phyloP scores from a whole-genome alignment of 2,329 filamentous ascomycete genomes.

The Alternaria longipes region DNA sequence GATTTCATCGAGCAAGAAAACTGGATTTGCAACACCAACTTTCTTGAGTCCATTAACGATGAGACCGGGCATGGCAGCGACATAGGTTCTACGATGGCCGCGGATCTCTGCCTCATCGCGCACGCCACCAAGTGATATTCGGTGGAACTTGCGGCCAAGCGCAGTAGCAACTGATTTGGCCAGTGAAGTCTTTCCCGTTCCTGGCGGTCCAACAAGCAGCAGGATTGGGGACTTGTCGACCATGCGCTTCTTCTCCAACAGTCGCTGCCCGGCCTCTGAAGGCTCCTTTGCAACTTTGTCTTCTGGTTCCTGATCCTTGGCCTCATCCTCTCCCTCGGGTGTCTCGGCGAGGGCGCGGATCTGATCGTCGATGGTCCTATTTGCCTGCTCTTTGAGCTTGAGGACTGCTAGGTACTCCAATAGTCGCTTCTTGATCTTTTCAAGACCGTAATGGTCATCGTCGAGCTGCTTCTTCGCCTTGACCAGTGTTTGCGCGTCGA shows the following conservation, averaged over 20 bases:
- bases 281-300: conserved; percentile 52
- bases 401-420: conserved; percentile 97
- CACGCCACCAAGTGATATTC: conserved; percentile 94
- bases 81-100: conserved; percentile 93
- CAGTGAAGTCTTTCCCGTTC: conserved; percentile 94
- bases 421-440: conserved; percentile 96
- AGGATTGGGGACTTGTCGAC: conserved; percentile 96
- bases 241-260: conserved; percentile 83
- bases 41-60: conserved; percentile 95
- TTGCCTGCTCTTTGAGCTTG: conserved; percentile 90
- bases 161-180: conserved; percentile 93
- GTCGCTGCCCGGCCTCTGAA: conserved; percentile 69
- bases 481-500: conserved; percentile 80
- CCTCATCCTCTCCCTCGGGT: conserved; percentile 46
- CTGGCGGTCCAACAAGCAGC: conserved; percentile 89
- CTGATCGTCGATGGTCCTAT: conserved; percentile 81
- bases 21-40: conserved; percentile 92
- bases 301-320: conserved; percentile 50
- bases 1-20: conserved; percentile 95
- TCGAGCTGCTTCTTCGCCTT: conserved; percentile 89
- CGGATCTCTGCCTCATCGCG: conserved; percentile 96
- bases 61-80: conserved; percentile 97
- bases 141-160: conserved; percentile 92
- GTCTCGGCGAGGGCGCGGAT: conserved; percentile 67
- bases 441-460: conserved; percentile 93